Evolutionary conservation across 805 yeast genomes (phyloP).

Genomic region (Yamadazyma phyllophila): DNA sequence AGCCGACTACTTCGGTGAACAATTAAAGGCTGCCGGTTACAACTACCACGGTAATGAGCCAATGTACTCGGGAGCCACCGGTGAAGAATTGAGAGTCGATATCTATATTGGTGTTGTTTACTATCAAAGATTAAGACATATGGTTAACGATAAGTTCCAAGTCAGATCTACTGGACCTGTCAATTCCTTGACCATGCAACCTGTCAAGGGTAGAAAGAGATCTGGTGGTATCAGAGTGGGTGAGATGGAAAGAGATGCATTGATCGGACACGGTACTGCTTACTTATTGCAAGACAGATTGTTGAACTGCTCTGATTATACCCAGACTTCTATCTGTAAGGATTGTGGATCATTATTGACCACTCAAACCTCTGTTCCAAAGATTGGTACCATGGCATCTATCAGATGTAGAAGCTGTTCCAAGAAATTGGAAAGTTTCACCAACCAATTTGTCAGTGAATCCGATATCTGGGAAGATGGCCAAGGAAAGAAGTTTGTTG

Average conservation of each 20-base stretch:
- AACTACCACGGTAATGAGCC: constrained; percentile 99
- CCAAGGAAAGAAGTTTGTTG: constrained; percentile 83
- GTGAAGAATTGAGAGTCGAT: constrained; percentile 94
- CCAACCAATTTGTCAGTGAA: constrained; percentile 53
- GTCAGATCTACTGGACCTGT: constrained; percentile 99
- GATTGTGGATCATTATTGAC: constrained; percentile 90
- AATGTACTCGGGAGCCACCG: constrained; percentile 97
- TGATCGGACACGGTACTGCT: constrained; percentile 97
- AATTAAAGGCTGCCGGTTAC: constrained; percentile 81
- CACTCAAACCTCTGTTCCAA: constrained; percentile 87
- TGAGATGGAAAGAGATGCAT: constrained; percentile 99
- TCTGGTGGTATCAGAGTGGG: constrained; percentile 99
- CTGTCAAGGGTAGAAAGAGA: constrained; percentile 98
- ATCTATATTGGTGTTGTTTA: constrained; percentile 96
- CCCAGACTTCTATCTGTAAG: constrained; percentile 87
- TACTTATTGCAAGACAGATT: constrained; percentile 91
- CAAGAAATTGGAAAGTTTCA: constrained; percentile 56
- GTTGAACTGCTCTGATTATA: constrained; percentile 91
- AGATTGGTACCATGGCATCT: constrained; percentile 77
- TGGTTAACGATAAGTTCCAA: constrained; percentile 99
- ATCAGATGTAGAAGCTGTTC: constrained; percentile 93
- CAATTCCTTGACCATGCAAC: constrained; percentile 96
- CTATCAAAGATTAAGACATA: constrained; percentile 97
- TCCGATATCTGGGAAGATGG: constrained; percentile 96
- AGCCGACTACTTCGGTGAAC: constrained; percentile 96